A percentile compares a stretch with the other conserved stretches of the same genome.
phyloP scores from a whole-genome alignment of 2,329 filamentous ascomycete genomes.

The Aspergillus sp. region DNA sequence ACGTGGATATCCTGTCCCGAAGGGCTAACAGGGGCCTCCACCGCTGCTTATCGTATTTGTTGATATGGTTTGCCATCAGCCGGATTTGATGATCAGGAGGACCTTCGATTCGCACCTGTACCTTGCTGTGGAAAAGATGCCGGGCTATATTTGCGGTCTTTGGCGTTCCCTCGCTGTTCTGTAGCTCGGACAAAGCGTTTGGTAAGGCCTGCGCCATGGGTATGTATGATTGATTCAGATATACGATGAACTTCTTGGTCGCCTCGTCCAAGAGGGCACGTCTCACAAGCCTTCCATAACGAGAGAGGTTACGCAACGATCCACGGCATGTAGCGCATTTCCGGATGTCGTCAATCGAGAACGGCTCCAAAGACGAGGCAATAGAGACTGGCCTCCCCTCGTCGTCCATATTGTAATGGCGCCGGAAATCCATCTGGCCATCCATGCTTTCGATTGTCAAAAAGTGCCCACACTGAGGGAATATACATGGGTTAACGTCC shows the following conservation, averaged over 20 bases:
- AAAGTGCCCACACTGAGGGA: constrained; percentile 65
- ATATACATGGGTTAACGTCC: constrained; percentile 60
- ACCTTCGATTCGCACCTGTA: constrained; percentile 18
- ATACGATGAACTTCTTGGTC: constrained; percentile 64
- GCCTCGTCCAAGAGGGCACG: constrained; percentile 61
- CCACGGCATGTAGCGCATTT: constrained; percentile 59
- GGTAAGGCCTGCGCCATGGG: constrained; percentile 39
- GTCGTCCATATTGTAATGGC: constrained; percentile 29
- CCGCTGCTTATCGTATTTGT: constrained; percentile 21
- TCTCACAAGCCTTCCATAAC: constrained; percentile 44
- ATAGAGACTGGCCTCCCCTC: constrained; percentile 25
- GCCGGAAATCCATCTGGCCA: constrained; percentile 55
- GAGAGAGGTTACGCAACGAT: constrained; percentile 56
- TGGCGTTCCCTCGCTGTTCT: constrained; percentile 6
- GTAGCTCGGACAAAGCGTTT: constrained; percentile 25
- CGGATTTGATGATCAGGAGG: constrained; percentile 28
- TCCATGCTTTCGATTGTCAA: constrained; percentile 62
- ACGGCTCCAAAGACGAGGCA: constrained; percentile 41
- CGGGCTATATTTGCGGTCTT: neutral
- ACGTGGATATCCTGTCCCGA: constrained; percentile 28
- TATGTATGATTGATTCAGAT: constrained; percentile 47
- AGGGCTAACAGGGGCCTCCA: constrained; percentile 26
- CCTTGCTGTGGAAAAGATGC: neutral
- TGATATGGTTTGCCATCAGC: constrained; percentile 18
- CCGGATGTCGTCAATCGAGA: constrained; percentile 52